Evolutionary conservation across 495 filamentous ascomycete genomes (phyloP).

Genomic region (Hypoxylon perforatum): DNA sequence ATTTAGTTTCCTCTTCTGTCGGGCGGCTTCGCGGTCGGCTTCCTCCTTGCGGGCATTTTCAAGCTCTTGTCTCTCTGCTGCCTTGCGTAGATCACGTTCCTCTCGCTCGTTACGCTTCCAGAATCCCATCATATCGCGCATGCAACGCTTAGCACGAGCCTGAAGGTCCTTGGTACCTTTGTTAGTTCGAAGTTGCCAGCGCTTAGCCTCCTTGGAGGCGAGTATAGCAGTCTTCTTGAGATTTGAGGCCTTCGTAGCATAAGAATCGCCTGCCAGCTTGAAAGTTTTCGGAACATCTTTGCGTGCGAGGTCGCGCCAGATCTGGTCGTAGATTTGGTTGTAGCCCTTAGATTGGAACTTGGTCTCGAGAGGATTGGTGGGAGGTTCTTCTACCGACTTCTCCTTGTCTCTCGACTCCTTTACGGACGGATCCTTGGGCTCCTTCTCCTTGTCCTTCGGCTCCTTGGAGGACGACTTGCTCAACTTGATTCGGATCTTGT

Average conservation of each 20-base stretch:
- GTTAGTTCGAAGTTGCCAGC: constrained; percentile 97
- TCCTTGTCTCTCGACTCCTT: constrained; percentile 77
- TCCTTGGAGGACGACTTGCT: constrained; percentile 61
- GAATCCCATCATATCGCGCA: constrained; percentile 99
- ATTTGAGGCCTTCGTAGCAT: constrained; percentile 87
- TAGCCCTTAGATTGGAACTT: constrained; percentile 90
- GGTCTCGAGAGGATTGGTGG: constrained; percentile 55
- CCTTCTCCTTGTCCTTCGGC: constrained; percentile 57
- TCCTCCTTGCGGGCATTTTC: constrained; percentile 97
- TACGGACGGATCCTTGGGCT: constrained; percentile 50
- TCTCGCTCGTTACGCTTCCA: constrained; percentile 99
- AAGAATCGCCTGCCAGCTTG: constrained; percentile 83
- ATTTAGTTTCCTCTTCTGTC: constrained; percentile 98
- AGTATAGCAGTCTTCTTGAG: constrained; percentile 97
- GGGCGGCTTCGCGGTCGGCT: constrained; percentile 94
- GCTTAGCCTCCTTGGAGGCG: constrained; percentile 94
- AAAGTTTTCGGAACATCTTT: constrained; percentile 94
- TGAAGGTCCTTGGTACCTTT: constrained; percentile 98
- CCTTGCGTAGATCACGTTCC: constrained; percentile 91
- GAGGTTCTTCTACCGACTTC: constrained; percentile 66
- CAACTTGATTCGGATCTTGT: constrained; percentile 67
- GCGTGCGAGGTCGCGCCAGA: constrained; percentile 92
- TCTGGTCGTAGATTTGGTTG: constrained; percentile 97
- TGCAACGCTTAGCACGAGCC: constrained; percentile 94
- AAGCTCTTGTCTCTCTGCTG: constrained; percentile 94